Percentiles rank a stretch among this genome's conserved stretches.
Conservation (phyloP, 208 protist species). For the Trypanosoma melophagium region DNA sequence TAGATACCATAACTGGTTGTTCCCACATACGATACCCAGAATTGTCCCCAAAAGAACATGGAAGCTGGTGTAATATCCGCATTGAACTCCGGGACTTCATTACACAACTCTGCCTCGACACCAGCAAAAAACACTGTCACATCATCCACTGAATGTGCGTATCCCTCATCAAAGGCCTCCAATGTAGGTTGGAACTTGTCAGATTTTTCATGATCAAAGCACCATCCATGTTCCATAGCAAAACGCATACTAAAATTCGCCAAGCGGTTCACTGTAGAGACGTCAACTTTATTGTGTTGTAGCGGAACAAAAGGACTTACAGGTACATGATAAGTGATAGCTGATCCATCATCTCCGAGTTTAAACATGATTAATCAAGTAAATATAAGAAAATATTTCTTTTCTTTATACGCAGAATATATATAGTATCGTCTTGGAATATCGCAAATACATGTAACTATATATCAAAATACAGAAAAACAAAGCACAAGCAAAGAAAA, state of each 20-base stretch:
- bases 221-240: constrained; percentile 66
- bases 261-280: constrained; percentile 49
- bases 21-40: constrained; percentile 49
- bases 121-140: constrained; percentile 68
- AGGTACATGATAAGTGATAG: constrained; percentile 47
- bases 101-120: constrained; percentile 39
- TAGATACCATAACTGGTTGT: constrained; percentile 56
- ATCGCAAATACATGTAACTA: neutral
- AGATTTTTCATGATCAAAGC: constrained; percentile 8
- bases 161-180: constrained; percentile 26
- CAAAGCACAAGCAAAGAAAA: neutral
- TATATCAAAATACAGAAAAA: neutral
- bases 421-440: neutral
- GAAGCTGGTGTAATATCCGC: constrained; percentile 37
- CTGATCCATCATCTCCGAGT: constrained; percentile 42
- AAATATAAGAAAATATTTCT: neutral
- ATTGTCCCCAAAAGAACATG: constrained; percentile 34
- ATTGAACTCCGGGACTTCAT: constrained; percentile 30
- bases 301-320: constrained; percentile 58
- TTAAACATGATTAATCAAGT: constrained; percentile 30
- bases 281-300: constrained; percentile 59
- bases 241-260: constrained; percentile 56
- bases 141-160: constrained; percentile 23
- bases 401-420: neutral
- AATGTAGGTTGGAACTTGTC: neutral